phyloP scores from a whole-genome alignment of 257 asterid genomes.

The Henckelia pumila region DNA sequence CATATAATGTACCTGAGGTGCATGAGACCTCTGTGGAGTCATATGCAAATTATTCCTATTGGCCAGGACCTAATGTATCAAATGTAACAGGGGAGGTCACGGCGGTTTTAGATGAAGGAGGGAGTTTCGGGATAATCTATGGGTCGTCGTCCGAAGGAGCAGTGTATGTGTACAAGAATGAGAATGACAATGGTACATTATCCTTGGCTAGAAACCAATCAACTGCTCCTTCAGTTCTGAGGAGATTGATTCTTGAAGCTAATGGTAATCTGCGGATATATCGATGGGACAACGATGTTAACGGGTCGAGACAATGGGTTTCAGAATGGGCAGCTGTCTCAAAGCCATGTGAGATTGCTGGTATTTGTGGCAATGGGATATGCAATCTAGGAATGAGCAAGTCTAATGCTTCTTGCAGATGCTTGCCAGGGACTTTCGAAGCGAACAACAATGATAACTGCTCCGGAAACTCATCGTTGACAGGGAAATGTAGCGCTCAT shows the following conservation, averaged over 20 bases:
- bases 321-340: constrained; percentile 94
- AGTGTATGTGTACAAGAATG: constrained; percentile 73
- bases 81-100: constrained; percentile 71
- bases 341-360: constrained; percentile 76
- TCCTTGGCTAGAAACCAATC: constrained; percentile 51
- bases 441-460: constrained; percentile 33
- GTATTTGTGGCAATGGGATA: constrained; percentile 79
- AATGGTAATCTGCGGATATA: constrained; percentile 78
- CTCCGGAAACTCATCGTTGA: constrained; percentile 38
- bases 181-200: constrained; percentile 51
- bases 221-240: constrained; percentile 32
- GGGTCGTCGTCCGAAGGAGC: constrained; percentile 74
- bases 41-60: constrained; percentile 57
- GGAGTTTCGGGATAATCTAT: constrained; percentile 75
- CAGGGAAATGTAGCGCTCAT: constrained; percentile 51
- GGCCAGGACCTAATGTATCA: constrained; percentile 84
- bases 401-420: constrained; percentile 68
- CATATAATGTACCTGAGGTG: constrained; percentile 58
- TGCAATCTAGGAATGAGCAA: constrained; percentile 63
- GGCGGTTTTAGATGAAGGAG: constrained; percentile 64
- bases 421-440: constrained; percentile 51
- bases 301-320: constrained; percentile 83
- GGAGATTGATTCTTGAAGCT: constrained; percentile 59
- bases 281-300: constrained; percentile 75
- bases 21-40: constrained; percentile 33